Base-by-base conservation (phyloP, 2,329 filamentous ascomycete genomes). In the Microthyrium microscopicum region DNA sequence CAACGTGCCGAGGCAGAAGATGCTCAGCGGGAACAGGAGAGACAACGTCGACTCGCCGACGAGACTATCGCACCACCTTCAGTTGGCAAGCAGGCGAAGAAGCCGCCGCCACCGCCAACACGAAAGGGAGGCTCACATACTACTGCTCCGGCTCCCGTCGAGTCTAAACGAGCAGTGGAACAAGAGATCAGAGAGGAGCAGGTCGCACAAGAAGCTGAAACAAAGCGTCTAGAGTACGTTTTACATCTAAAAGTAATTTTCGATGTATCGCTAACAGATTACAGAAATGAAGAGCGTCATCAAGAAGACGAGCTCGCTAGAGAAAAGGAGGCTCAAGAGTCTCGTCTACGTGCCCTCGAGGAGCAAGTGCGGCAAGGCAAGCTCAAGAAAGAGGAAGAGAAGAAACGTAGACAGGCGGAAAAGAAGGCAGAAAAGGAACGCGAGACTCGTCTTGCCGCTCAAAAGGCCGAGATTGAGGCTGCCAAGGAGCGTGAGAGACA, bases 381-480 rank as follows among this genome's bases (percentile, higher is more conserved):
- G 61, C 60, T 95, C 33, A 87, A 83, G 64, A 95, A 93, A 57
- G 80, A 91, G 44, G 89, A 98, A 54, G 89, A 94, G 59, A 94
- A 92, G 64, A 81, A 77, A 41, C 77, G 71, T 46, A 89, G 84
- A 62, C 85, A 93, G 60, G 87, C 83, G 16, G 84, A 84, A 7
- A 66, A 80, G 48, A 79, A 78, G 31, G 82, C 89, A 44, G 73
- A 84, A 5, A 87, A 83, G 54, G 82, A 93, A 46, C 85, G 91
- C 51, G 87, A 95, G 53, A 65, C 74, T 34, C 77, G 79, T 51
- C 63, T 94, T 42, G 81, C 81, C 17, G 77, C 80, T 22, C 81
- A 89, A 46, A 75, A 82, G 44, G 85, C 82, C 2, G 87, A 98
- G 55, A 78, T 95, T 37, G 89, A 95, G 55, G 82, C 80, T 20